Evolutionary conservation across 2,329 filamentous ascomycete genomes (phyloP).

Genomic region (Colletotrichum sp.): DNA sequence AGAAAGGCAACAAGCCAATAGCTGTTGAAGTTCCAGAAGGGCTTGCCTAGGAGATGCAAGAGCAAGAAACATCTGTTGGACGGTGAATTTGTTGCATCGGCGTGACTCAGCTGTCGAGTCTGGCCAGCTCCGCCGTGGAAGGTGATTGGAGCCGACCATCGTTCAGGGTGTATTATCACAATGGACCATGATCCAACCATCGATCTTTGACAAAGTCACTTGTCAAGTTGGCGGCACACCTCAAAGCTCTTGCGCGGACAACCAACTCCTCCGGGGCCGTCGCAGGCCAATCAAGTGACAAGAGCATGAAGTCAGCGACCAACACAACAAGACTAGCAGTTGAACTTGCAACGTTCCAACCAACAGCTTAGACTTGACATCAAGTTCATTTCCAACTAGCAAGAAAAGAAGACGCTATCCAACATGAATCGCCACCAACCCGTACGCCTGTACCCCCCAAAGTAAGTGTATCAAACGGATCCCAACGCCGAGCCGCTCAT

Average conservation of each 20-base stretch:
- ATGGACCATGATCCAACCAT: neutral
- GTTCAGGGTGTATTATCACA: neutral
- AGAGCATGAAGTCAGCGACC: neutral
- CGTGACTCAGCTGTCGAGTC: neutral
- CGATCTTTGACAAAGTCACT: neutral
- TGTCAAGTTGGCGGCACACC: neutral
- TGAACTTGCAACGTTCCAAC: neutral
- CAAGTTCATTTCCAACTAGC: neutral
- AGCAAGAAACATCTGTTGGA: neutral
- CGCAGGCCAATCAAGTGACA: neutral
- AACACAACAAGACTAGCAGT: neutral
- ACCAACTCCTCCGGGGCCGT: neutral
- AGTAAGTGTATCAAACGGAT: neutral
- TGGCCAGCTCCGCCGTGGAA: accelerated
- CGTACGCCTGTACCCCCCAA: neutral
- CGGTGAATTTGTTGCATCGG: neutral
- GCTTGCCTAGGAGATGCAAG: neutral
- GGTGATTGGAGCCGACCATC: neutral
- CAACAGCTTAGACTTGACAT: neutral
- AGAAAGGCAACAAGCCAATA: neutral
- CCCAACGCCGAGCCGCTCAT: neutral
- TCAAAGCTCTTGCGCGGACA: neutral
- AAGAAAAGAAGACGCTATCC: neutral
- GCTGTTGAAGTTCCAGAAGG: neutral
- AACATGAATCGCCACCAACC: neutral